Percentiles rank a stretch among this genome's conserved stretches.
Conservation (phyloP, 208 protist genomes). For the Trypanosoma theileri region DNA sequence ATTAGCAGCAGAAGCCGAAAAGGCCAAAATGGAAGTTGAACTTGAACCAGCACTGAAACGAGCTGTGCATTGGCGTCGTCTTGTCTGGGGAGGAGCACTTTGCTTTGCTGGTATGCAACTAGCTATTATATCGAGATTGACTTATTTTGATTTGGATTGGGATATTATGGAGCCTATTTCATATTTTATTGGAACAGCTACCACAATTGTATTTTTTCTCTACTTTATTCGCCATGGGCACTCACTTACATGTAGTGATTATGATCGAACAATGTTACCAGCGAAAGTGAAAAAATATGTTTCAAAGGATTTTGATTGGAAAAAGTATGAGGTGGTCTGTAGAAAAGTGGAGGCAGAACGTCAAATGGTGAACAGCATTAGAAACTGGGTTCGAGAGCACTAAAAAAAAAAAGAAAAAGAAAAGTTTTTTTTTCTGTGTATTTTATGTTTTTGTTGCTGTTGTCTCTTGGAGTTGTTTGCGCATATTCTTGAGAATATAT, state of each 20-base stretch:
- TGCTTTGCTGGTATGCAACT: constrained; percentile 66
- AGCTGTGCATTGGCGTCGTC: constrained; percentile 54
- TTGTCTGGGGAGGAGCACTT: constrained; percentile 62
- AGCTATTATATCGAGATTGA: constrained; percentile 79
- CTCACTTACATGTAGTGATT: constrained; percentile 55
- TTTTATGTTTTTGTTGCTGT: constrained; percentile 4
- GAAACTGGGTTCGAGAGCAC: constrained; percentile 46
- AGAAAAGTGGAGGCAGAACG: constrained; percentile 44
- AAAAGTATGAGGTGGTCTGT: constrained; percentile 48
- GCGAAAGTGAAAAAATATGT: constrained; percentile 62
- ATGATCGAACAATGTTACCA: constrained; percentile 52
- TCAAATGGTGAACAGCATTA: constrained; percentile 37
- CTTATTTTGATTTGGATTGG: constrained; percentile 88
- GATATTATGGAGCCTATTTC: constrained; percentile 91
- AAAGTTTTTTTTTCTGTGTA: background rate
- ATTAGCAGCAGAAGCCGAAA: constrained; percentile 29
- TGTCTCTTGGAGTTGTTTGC: background rate
- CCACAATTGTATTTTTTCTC: constrained; percentile 63
- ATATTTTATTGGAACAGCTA: constrained; percentile 70
- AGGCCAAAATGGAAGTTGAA: constrained; percentile 36
- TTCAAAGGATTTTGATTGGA: constrained; percentile 71
- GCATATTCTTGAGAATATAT: too few relatives aligned
- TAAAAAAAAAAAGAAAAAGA: constrained; percentile 25
- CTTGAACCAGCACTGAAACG: constrained; percentile 50
- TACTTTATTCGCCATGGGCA: constrained; percentile 59